A percentile compares a stretch with the other conserved stretches of the same genome.
These are phyloP conservation scores for Zygosaccharomyces sapae DNA, from an alignment of 1,139 yeast genomes.

Conservation along the genomic window DNA sequence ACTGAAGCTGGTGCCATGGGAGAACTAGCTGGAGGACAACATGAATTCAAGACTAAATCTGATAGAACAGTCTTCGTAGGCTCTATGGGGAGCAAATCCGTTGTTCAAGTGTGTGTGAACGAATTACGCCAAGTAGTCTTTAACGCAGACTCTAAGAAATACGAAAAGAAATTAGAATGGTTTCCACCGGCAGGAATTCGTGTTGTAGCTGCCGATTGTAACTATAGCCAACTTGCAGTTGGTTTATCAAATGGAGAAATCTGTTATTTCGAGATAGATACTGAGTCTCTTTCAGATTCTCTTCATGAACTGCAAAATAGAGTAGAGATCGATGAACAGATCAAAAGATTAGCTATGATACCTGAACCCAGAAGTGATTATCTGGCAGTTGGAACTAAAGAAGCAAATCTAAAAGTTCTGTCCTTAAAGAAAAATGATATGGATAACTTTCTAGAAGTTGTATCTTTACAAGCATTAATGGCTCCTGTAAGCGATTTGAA, in stretches of 20 bases:
- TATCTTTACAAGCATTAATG: conserved; percentile 65
- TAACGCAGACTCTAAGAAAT: conserved; percentile 22
- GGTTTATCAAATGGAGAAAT: conserved; percentile 71
- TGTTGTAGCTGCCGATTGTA: conserved; percentile 57
- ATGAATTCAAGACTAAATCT: conserved; percentile 42
- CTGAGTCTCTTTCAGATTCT: conserved; percentile 45
- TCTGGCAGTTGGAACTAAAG: conserved; percentile 68
- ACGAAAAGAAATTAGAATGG: conserved; percentile 55
- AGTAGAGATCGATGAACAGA: conserved; percentile 50
- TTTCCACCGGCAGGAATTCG: conserved; percentile 74
- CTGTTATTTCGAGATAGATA: conserved; percentile 76
- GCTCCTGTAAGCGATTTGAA: conserved; percentile 52
- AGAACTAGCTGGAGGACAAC: conserved; percentile 66
- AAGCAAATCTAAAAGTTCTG: conserved; percentile 64
- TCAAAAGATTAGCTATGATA: conserved; percentile 54
- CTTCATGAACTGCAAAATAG: conserved; percentile 67
- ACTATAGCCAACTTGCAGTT: conserved; percentile 62
- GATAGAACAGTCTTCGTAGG: conserved; percentile 66
- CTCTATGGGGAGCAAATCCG: conserved; percentile 59
- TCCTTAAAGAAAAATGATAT: conserved; percentile 49
- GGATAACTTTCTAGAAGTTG: conserved; percentile 55
- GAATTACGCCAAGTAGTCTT: conserved; percentile 66
- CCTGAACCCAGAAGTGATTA: conserved; percentile 50
- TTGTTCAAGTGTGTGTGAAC: conserved; percentile 68
- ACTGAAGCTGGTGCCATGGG: conserved; percentile 51